Percentiles rank a stretch among this genome's conserved stretches.
phyloP scores from a whole-genome alignment of 139 green algal genomes.

The Zygnema cylindricum region DNA sequence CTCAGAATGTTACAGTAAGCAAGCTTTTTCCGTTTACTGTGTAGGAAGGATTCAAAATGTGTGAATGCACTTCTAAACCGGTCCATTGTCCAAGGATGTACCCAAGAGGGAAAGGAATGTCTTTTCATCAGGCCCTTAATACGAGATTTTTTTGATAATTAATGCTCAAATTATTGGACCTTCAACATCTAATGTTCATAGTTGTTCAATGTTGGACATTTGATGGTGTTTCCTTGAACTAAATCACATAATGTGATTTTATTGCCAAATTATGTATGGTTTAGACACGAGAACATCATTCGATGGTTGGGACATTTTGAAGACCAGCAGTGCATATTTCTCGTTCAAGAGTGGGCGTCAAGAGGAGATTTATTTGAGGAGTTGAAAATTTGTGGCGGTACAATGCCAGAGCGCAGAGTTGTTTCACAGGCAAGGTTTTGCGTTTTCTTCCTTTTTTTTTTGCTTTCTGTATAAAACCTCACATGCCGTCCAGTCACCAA shows the following conservation, averaged over 20 bases:
- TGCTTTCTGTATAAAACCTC: no score
- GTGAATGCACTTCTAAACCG: no score
- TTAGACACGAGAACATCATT: slow-evolving; percentile 55
- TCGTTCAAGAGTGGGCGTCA: slow-evolving; percentile 51
- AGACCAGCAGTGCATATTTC: slow-evolving; percentile 24
- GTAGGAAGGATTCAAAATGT: no score
- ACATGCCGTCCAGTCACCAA: no score
- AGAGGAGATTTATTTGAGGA: slow-evolving; percentile 48
- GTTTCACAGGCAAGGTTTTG: background rate
- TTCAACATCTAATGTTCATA: no score
- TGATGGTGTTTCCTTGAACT: background rate
- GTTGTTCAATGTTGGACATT: background rate
- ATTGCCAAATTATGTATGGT: background rate
- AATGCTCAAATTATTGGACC: no score
- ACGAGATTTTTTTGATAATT: no score
- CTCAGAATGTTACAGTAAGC: slow-evolving; percentile 32
- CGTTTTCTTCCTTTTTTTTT: no score
- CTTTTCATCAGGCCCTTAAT: no score
- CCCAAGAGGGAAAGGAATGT: no score
- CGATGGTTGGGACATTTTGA: slow-evolving; percentile 47
- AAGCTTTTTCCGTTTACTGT: no score
- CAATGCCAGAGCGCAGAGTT: slow-evolving; percentile 21
- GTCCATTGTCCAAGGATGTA: no score
- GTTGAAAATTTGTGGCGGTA: slow-evolving; percentile 23
- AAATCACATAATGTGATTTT: background rate